Evolutionary conservation across 495 filamentous ascomycete species (phyloP), one percentile per base, ranked within the genome.

Genomic region (Daldinia loculata): DNA sequence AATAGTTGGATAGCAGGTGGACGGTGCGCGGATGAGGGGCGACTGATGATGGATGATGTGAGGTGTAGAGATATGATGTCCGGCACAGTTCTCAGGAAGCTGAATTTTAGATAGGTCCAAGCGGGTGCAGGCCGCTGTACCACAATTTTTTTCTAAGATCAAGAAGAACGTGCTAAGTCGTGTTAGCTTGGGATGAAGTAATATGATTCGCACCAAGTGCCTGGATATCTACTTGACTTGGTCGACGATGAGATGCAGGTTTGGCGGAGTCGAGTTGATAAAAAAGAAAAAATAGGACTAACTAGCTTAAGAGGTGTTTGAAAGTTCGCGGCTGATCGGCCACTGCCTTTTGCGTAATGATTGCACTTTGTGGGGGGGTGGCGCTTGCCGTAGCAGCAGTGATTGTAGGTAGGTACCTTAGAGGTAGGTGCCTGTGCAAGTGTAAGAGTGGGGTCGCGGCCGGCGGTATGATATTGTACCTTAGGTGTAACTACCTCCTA

Each of bases 41-140:
- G 12, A 62, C 34, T 51, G 66, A 61, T 56, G 62, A 67, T 63
- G 51, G 57, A 63, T 69, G 70, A 69, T 65, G 70, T 69, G 66
- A 67, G 66, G 62, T 52, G 58, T 67, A 59, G 70, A 69, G 72
- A 64, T 61, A 63, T 39, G 56, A 63, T 64, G 34, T 67, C 56
- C 59, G 39, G 48, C 24, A 66, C 64, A 53, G 63, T 56, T 68
- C 56, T 63, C 62, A 52, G 50, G 63, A 71, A 65, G 52, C 60
- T 69, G 57, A 56, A 56, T 63, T 65, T 56, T 56, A 67, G 61
- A 57, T 74, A 66, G 68, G 71, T 71, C 32, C 69, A 77, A 61
- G 66, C 75, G 75, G 75, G 75, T 77, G 75, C 75, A 77, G 75
- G 71, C 75, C 75, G 74, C 74, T 72, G 74, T 77, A 67, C 74